Percentiles rank a stretch among this genome's conserved stretches.
phyloP scores from a whole-genome alignment of 1,284 basidiomycete genomes.

The Malassezia sp. region DNA sequence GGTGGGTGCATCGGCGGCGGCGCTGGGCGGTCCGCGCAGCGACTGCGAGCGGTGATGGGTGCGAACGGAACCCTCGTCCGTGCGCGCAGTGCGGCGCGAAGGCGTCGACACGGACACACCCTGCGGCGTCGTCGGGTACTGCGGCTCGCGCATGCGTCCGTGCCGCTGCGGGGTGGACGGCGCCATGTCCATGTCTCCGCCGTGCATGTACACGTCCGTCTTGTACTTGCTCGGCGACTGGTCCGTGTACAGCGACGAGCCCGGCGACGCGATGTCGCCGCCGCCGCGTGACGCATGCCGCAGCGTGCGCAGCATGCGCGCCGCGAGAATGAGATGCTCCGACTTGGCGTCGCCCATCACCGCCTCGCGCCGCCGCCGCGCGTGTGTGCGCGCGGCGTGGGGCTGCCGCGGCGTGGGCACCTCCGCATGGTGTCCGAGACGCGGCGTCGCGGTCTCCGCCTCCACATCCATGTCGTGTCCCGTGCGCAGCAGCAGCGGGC shows the following conservation, averaged over 20 bases:
- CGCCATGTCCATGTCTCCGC: background rate
- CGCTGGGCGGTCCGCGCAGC: background rate
- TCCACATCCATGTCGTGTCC: conserved; percentile 15
- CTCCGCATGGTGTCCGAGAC: no score
- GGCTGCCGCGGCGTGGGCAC: no score
- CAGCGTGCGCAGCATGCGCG: conserved; percentile 36
- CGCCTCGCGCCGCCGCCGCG: conserved; percentile 23
- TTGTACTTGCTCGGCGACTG: conserved; percentile 1
- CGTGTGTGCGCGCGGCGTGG: conserved; percentile 23
- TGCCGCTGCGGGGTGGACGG: background rate
- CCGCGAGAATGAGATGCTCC: conserved; percentile 48
- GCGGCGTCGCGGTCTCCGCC: background rate
- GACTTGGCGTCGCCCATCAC: conserved; percentile 49
- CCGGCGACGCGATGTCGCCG: background rate
- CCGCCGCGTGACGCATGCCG: conserved; percentile 18
- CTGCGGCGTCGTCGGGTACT: conserved; percentile 3
- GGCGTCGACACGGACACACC: background rate
- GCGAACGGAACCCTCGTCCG: conserved; percentile 12
- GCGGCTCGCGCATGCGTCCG: background rate
- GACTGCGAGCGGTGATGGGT: no score
- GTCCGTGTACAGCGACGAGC: conserved; percentile 1
- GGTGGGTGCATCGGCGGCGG: conserved; percentile 15
- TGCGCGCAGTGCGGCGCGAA: background rate
- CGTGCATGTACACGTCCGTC: background rate
- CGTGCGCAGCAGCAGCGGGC: conserved; percentile 36